Conservation (phyloP, 1,139 yeast genomes). For the Magnusiomyces sp. region DNA sequence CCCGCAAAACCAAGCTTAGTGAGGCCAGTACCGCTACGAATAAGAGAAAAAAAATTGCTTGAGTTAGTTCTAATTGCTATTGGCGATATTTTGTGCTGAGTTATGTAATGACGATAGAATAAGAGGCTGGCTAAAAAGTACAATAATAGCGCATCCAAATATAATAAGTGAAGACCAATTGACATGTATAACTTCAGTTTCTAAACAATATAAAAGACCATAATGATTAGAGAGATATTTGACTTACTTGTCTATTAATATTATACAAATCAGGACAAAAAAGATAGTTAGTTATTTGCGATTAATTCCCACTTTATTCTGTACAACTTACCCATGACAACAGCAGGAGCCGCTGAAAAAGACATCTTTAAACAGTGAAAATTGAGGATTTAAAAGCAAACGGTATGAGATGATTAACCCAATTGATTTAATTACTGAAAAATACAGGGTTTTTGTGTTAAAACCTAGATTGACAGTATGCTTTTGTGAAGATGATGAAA, state of each 20-base stretch:
- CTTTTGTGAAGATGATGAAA: no score
- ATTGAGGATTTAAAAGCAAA: no score
- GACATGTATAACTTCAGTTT: background rate
- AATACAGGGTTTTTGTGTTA: no score
- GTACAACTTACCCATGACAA: conserved; percentile 70
- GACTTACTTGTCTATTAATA: conserved; percentile 21
- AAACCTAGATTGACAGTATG: no score
- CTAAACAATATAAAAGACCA: background rate
- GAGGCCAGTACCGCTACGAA: conserved; percentile 86
- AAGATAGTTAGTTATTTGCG: background rate
- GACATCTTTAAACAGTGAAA: conserved; percentile 19
- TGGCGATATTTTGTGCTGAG: conserved; percentile 20
- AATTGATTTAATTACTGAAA: no score
- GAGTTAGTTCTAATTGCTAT: background rate
- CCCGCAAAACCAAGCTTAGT: conserved; percentile 98
- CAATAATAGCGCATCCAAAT: background rate
- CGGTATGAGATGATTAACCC: no score
- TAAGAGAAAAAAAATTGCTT: background rate
- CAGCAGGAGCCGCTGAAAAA: conserved; percentile 53
- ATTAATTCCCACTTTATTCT: background rate
- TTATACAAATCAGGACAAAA: background rate
- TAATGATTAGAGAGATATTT: background rate
- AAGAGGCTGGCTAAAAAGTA: background rate
- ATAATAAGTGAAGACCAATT: background rate
- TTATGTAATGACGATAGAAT: conserved; percentile 7